Evolutionary conservation across 2,329 filamentous ascomycete species (phyloP).

Genomic region (Aspergillus sp.): DNA sequence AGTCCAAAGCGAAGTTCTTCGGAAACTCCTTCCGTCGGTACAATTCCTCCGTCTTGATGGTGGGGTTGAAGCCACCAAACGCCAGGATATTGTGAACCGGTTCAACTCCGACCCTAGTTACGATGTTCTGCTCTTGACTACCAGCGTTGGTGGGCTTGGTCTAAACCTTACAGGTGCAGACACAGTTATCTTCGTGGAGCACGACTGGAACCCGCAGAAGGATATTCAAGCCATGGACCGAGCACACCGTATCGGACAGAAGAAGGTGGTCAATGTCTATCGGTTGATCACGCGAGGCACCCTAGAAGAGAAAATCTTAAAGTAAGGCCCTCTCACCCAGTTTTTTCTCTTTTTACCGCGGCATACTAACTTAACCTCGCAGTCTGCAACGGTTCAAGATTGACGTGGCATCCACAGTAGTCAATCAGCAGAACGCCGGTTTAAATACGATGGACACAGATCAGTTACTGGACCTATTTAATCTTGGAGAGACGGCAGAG

Average conservation of each 20-base stretch:
- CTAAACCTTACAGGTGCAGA: conserved; percentile 95
- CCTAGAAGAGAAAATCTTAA: conserved; percentile 95
- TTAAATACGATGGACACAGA: conserved; percentile 96
- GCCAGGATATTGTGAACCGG: conserved; percentile 97
- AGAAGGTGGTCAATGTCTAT: conserved; percentile 99
- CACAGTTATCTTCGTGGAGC: conserved; percentile 98
- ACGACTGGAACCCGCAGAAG: conserved; percentile 99
- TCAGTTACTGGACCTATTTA: conserved; percentile 96
- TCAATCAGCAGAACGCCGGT: conserved; percentile 98
- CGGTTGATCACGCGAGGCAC: conserved; percentile 94
- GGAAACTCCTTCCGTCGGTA: conserved; percentile 85
- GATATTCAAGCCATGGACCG: conserved; percentile 99
- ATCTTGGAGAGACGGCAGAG: conserved; percentile 69
- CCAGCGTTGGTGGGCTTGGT: conserved; percentile 89
- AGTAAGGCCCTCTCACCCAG: conserved; percentile 47
- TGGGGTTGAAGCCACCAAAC: conserved; percentile 84
- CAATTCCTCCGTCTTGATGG: conserved; percentile 95
- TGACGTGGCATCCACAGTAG: conserved; percentile 94
- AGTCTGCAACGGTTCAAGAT: conserved; percentile 99
- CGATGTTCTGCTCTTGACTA: conserved; percentile 89
- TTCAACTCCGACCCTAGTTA: conserved; percentile 98
- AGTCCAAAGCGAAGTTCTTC: conserved; percentile 90
- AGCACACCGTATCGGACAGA: conserved; percentile 96
- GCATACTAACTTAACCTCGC: conserved; percentile 25
- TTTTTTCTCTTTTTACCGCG: background rate